phyloP scores from a whole-genome alignment of 164 flowering plant genomes.

The Sextonia rubra region DNA sequence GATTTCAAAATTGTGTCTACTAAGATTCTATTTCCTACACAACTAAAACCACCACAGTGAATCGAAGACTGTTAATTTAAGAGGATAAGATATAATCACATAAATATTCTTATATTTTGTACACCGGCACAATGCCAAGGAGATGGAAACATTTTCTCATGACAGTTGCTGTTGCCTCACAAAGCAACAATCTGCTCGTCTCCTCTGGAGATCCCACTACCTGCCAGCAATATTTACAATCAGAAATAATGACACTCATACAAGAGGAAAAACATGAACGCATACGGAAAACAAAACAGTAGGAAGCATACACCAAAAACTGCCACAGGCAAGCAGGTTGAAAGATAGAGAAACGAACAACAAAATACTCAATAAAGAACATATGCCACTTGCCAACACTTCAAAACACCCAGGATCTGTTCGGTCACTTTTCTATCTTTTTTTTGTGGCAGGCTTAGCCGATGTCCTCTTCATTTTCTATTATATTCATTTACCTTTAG shows the following conservation, averaged over 20 bases:
- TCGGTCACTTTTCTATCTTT: too few species aligned
- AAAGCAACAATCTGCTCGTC: constrained; percentile 72
- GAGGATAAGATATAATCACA: neutral
- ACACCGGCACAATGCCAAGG: constrained; percentile 77
- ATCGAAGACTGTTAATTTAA: neutral
- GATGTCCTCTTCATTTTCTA: too few species aligned
- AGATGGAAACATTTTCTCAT: constrained; percentile 87
- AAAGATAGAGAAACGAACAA: neutral
- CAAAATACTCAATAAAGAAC: neutral
- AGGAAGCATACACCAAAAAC: neutral
- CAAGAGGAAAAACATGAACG: too few species aligned
- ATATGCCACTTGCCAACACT: too few species aligned
- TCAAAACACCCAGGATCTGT: too few species aligned
- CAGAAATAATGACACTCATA: neutral
- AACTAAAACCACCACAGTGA: neutral
- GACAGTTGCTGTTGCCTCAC: constrained; percentile 87
- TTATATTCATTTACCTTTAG: too few species aligned
- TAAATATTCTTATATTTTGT: constrained; percentile 47
- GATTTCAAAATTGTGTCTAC: too few species aligned
- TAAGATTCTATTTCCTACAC: too few species aligned
- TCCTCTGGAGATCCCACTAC: constrained; percentile 85
- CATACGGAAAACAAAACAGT: neutral
- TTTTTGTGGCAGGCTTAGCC: too few species aligned
- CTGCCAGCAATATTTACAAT: constrained; percentile 27
- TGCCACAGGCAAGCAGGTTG: neutral